Evolutionary conservation across 768 basidiomycete genomes (phyloP).

Genomic region (Xerocomus potaroensis): DNA sequence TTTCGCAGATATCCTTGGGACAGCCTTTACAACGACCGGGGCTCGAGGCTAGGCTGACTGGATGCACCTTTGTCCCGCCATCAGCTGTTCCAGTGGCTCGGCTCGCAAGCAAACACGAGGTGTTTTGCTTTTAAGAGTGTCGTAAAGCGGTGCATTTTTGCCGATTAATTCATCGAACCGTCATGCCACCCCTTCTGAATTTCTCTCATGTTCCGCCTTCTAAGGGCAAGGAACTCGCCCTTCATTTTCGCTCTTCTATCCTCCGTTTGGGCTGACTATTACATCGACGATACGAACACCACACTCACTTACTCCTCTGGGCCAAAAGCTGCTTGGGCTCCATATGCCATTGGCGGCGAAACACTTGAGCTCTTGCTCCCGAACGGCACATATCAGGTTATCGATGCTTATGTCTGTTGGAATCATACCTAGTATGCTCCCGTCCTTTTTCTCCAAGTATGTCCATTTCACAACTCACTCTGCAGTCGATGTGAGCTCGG

Average conservation of each 20-base stretch:
- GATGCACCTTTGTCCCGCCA: background rate
- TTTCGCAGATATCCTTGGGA: background rate
- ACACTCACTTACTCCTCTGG: slow-evolving; percentile 21
- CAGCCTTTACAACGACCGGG: background rate
- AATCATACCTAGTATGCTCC: slow-evolving; percentile 23
- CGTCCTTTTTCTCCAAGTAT: background rate
- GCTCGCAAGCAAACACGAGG: background rate
- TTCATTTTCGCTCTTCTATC: slow-evolving; percentile 3
- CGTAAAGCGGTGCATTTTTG: background rate
- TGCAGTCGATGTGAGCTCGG: slow-evolving; percentile 17
- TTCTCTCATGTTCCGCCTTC: background rate
- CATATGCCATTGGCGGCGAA: slow-evolving; percentile 8
- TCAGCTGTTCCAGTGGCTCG: background rate
- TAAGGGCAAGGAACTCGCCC: background rate
- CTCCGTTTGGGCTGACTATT: slow-evolving; percentile 16
- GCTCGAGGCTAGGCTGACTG: background rate
- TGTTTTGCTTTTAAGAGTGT: background rate
- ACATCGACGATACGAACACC: slow-evolving; percentile 23
- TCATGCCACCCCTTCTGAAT: background rate
- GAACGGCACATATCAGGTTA: slow-evolving; percentile 15
- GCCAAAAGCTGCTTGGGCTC: slow-evolving; percentile 23
- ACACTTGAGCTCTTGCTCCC: slow-evolving; percentile 16
- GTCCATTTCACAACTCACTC: background rate
- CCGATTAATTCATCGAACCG: background rate
- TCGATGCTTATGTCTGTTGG: slow-evolving; percentile 22